Evolutionary conservation across 257 asterid genomes (phyloP).

Genomic region (Solanum clarkiae): DNA sequence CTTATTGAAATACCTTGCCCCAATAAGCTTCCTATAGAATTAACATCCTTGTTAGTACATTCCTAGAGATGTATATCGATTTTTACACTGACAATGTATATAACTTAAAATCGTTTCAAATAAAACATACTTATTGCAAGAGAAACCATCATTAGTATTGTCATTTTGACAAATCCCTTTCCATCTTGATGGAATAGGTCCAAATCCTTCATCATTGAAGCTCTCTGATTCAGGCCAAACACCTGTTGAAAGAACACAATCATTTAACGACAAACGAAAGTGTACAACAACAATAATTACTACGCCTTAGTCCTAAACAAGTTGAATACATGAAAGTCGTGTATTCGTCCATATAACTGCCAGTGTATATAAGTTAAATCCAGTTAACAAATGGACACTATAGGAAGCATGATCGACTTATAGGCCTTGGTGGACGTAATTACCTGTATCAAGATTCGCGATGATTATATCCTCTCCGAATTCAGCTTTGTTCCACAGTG

Average conservation of each 20-base stretch:
- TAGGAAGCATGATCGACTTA: neutral
- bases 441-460: constrained; percentile 60
- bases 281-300: neutral
- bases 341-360: neutral
- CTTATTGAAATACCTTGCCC: constrained; percentile 55
- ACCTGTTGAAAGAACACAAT: constrained; percentile 20
- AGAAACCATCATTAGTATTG: neutral
- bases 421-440: neutral
- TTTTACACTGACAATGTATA: neutral
- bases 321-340: neutral
- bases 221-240: constrained; percentile 85
- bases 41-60: neutral
- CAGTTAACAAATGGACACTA: neutral
- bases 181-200: constrained; percentile 75
- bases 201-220: constrained; percentile 49
- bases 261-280: neutral
- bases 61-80: neutral
- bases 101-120: neutral
- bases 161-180: constrained; percentile 47
- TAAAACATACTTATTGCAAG: constrained; percentile 47
- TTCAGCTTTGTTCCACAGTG: constrained; percentile 48
- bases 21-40: constrained; percentile 57
- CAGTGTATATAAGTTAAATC: neutral
- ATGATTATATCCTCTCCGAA: constrained; percentile 55
- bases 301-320: neutral